Evolutionary conservation across 2,329 filamentous ascomycete genomes (phyloP).

Genomic region (Scedosporium boydii): DNA sequence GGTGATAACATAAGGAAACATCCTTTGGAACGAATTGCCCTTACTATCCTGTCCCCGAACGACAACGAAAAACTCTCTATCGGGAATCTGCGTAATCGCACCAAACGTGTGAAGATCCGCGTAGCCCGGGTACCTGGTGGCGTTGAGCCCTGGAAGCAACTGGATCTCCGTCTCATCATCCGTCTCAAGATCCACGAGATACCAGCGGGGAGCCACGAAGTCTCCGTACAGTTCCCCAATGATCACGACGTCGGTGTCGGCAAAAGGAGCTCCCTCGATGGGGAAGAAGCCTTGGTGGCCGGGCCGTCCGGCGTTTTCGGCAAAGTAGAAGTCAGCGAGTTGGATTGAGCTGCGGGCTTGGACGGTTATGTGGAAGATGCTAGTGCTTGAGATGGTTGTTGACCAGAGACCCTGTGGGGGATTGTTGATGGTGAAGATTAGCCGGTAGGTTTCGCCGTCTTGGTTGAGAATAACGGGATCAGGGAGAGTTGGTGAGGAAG

Average conservation of each 20-base stretch:
- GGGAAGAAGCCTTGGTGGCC: constrained; percentile 11
- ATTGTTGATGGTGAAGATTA: not conserved
- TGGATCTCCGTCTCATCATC: not conserved
- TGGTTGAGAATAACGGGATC: not conserved
- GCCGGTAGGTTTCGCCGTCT: not conserved
- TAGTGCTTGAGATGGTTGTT: not conserved
- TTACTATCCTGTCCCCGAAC: not conserved
- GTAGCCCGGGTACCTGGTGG: not conserved
- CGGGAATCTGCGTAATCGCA: not conserved
- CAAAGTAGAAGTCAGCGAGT: constrained; percentile 9
- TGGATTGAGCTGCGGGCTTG: constrained; percentile 7
- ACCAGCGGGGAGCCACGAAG: not conserved
- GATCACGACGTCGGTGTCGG: constrained; percentile 5
- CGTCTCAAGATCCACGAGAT: constrained; percentile 1
- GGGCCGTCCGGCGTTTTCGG: constrained; percentile 7
- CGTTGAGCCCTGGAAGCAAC: not conserved
- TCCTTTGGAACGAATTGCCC: constrained; percentile 1
- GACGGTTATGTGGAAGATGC: constrained; percentile 7
- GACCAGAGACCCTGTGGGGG: constrained; percentile 7
- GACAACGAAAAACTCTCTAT: constrained; percentile 1
- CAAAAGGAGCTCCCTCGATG: constrained; percentile 3
- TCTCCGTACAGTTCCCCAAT: constrained; percentile 9
- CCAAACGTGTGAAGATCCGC: constrained; percentile 1
- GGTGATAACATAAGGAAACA: not conserved
- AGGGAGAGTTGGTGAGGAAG: not conserved